phyloP scores from a whole-genome alignment of 345 rosid species.

The Turritis glabra region DNA sequence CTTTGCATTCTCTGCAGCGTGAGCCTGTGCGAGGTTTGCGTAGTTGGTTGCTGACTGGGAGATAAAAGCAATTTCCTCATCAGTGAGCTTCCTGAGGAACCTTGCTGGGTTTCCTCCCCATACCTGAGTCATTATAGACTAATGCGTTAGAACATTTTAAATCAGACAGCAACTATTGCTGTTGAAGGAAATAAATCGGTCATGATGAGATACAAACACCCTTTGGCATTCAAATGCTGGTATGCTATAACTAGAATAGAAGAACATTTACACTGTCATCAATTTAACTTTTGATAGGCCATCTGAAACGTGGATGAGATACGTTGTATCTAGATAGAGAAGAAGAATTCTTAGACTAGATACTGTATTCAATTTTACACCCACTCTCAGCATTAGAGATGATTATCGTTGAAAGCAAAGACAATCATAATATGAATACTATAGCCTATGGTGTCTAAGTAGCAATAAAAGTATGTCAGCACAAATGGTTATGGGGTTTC shows the following conservation, averaged over 20 bases:
- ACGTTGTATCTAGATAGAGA: neutral
- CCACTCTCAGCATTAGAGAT: neutral
- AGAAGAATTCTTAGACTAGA: neutral
- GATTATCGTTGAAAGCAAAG: neutral
- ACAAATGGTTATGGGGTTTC: neutral
- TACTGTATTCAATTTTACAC: neutral
- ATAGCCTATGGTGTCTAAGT: constrained; percentile 18
- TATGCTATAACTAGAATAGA: constrained; percentile 14
- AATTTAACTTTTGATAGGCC: neutral
- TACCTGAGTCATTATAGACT: constrained; percentile 49
- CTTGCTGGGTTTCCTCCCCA: constrained; percentile 99
- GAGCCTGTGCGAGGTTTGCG: constrained; percentile 83
- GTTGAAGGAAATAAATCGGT: neutral
- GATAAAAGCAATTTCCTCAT: constrained; percentile 71
- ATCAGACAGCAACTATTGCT: neutral
- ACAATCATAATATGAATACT: neutral
- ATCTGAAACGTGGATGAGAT: neutral
- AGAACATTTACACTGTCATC: neutral
- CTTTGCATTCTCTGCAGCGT: constrained; percentile 87
- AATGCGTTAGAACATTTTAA: neutral
- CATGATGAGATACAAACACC: constrained; percentile 3
- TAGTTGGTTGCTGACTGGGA: constrained; percentile 77
- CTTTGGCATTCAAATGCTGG: constrained; percentile 8
- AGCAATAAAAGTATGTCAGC: constrained; percentile 6
- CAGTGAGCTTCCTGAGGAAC: constrained; percentile 84